Base-by-base conservation (phyloP, 208 protist species). In the Crithidia expoeki region DNA sequence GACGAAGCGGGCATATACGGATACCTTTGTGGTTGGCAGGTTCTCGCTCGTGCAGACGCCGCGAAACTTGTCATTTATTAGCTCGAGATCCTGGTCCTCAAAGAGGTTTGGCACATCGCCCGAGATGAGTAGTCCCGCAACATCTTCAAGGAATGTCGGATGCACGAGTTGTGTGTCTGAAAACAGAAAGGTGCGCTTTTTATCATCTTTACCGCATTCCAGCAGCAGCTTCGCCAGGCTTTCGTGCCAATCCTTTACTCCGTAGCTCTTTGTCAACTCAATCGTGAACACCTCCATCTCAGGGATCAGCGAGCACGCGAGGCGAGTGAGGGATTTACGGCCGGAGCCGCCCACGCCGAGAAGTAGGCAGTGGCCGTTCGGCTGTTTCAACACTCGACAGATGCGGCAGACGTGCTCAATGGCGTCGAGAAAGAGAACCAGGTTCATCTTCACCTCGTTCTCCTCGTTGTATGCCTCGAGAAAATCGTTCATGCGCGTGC, bases 81-180 rank as follows among this genome's bases (percentile, higher is more conserved):
- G 80, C 61, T 99, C 97, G 42, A 98, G 78, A 67, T 99, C 97
- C 74, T 98, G 94, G 49, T 94, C 94, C 58, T 97, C 90, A 75
- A 98, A 97, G 2, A 99, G 81, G 82, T 99, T 98, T 19, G 98
- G 98, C 23, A 99, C 94, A 64, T 99, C 98, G 19, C 98, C 98
- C 6, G 90, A 94, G 65, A 96, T 98, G 11, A 99, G 80, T 34
- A 99, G 80, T 50, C 90, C 96, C 56, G 98, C 99, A 23, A 99
- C 89, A 74, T 99, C 98, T 87, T 99, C 98, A 55, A 99, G 75
- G 72, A 99, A 99, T 34, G 83, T 85, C 17, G 98, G 97, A 50
- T 96, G 88, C 58, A 98, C 82, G 21, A 99, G 89, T 68, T 97
- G 94, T n/a, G 98, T 98, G 86, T 99, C 98, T 27, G 94, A 95